Percentiles rank a stretch among this genome's conserved stretches.
Conservation (phyloP, 2,329 filamentous ascomycete species). For the Simplicillium sp. region DNA sequence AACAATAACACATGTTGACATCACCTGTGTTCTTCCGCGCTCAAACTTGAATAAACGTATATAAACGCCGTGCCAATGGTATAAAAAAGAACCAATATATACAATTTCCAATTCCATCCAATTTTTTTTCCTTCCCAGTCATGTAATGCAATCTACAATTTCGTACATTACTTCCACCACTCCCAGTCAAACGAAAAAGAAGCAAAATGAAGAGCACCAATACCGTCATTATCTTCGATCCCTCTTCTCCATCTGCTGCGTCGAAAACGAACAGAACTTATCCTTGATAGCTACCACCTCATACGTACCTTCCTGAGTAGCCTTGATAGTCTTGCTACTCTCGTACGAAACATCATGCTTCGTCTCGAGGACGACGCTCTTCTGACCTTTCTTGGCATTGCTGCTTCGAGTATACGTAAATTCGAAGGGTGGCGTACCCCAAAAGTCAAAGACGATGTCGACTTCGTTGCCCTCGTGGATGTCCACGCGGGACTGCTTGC, state of each 20-base stretch:
- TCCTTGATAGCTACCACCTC: constrained; percentile 97
- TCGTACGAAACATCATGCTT: constrained; percentile 79
- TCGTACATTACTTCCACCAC: too few species aligned
- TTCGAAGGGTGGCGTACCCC: constrained; percentile 91
- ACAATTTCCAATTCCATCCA: background rate
- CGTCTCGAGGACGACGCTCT: constrained; percentile 77
- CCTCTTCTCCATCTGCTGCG: constrained; percentile 46
- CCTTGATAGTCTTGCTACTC: constrained; percentile 69
- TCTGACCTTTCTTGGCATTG: constrained; percentile 72
- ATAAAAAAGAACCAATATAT: constrained; percentile 19
- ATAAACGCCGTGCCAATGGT: constrained; percentile 25
- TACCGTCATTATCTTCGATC: constrained; percentile 24
- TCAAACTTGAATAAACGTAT: background rate
- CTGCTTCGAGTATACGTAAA: constrained; percentile 93
- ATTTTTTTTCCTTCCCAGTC: background rate
- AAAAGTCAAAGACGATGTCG: constrained; percentile 90
- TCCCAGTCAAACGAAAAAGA: background rate
- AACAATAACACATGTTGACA: background rate
- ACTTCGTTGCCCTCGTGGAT: constrained; percentile 96
- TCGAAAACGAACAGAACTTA: constrained; percentile 81
- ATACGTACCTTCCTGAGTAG: constrained; percentile 91
- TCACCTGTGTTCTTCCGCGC: background rate
- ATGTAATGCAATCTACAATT: too few species aligned
- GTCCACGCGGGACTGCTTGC: constrained; percentile 70
- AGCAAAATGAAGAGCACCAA: background rate